Evolutionary conservation across 805 yeast species (phyloP).

Genomic region (Komagataella ulmi): DNA sequence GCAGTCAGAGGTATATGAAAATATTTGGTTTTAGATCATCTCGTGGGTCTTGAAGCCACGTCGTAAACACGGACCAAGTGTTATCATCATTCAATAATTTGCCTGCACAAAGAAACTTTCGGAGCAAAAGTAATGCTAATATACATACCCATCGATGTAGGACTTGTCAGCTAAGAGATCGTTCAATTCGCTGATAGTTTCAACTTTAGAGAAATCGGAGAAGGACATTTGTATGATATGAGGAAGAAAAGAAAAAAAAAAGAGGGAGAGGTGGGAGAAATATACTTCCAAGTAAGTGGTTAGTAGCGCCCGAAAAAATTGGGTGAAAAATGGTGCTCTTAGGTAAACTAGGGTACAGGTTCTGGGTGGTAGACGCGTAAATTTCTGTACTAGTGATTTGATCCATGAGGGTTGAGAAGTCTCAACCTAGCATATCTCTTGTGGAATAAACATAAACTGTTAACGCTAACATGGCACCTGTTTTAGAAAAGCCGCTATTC

Average conservation of each 20-base stretch:
- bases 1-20: neutral
- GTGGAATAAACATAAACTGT: neutral
- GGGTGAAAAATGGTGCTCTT: constrained; percentile 2
- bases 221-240: constrained; percentile 41
- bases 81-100: constrained; percentile 43
- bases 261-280: neutral
- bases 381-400: neutral
- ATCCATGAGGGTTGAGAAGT: neutral
- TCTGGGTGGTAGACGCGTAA: neutral
- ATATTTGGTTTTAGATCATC: constrained; percentile 52
- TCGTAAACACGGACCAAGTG: constrained; percentile 95
- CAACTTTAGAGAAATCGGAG: constrained; percentile 71
- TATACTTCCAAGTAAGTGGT: neutral
- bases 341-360: neutral
- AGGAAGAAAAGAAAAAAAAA: neutral
- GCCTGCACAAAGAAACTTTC: neutral
- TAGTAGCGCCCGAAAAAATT: neutral
- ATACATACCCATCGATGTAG: constrained; percentile 88
- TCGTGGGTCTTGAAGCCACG: constrained; percentile 93
- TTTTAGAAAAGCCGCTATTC: constrained; percentile 16
- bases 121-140: neutral
- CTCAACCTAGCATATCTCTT: neutral
- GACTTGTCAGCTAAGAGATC: constrained; percentile 83
- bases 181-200: constrained; percentile 65
- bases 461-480: constrained; percentile 2